Percentiles rank a stretch among this genome's conserved stretches.
Evolutionary conservation across 768 basidiomycete genomes (phyloP).

Genomic region (Kwoniella pini): DNA sequence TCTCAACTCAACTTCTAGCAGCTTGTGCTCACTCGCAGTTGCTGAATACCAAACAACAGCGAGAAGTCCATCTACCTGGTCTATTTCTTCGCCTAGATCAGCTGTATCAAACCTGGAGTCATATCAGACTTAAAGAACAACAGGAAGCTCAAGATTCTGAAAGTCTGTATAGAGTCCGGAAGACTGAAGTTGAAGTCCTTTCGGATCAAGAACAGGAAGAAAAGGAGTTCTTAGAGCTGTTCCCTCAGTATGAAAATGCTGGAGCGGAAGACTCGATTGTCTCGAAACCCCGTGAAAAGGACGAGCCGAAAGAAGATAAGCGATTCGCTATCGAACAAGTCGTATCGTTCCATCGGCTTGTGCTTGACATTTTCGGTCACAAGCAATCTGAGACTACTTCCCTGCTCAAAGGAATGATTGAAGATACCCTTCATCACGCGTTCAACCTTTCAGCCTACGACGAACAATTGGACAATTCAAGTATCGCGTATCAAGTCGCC

Average conservation of each 20-base stretch:
- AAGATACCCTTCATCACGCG: constrained; percentile 7
- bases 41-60: constrained; percentile 13
- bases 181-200: constrained; percentile 60
- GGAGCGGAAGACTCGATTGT: constrained; percentile 18
- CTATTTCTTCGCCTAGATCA: constrained; percentile 67
- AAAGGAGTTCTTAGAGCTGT: constrained; percentile 76
- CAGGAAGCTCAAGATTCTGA: constrained; percentile 66
- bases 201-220: constrained; percentile 78
- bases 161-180: constrained; percentile 73
- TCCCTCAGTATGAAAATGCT: constrained; percentile 63
- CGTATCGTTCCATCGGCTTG: constrained; percentile 31
- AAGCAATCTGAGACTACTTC: neutral
- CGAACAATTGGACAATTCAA: constrained; percentile 33
- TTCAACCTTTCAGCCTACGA: constrained; percentile 29
- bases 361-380: constrained; percentile 23
- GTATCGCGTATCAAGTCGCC: constrained; percentile 33
- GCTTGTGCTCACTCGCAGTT: constrained; percentile 20
- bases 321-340: constrained; percentile 17
- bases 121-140: constrained; percentile 70
- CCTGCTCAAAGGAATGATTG: constrained; percentile 15
- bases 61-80: constrained; percentile 15
- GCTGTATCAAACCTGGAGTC: constrained; percentile 75
- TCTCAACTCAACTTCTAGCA: constrained; percentile 25
- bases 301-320: constrained; percentile 1
- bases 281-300: constrained; percentile 49